Evolutionary conservation across 106 monocot species (phyloP).

Genomic region (Dactylorhiza incarnata): DNA sequence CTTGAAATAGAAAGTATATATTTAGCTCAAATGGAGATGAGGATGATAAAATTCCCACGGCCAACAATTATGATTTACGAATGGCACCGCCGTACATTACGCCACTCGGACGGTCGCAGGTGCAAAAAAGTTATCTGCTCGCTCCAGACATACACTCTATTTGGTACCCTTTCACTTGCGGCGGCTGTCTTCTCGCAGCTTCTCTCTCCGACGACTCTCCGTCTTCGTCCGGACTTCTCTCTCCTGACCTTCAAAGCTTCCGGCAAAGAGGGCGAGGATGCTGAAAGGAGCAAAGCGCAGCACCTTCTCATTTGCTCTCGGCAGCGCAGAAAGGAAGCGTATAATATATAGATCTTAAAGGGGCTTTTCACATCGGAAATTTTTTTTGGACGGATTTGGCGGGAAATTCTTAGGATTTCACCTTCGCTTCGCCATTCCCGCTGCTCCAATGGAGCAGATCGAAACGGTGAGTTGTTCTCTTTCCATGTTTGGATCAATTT

Average conservation of each 20-base stretch:
- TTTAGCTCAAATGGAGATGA: too few relatives aligned
- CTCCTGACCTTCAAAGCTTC: neutral
- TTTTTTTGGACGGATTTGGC: neutral
- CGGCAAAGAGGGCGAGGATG: neutral
- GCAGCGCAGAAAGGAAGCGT: neutral
- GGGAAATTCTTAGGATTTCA: neutral
- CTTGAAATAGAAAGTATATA: too few relatives aligned
- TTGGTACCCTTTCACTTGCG: neutral
- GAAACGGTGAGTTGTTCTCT: constrained; percentile 5
- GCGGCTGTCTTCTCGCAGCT: neutral
- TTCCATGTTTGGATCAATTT: neutral
- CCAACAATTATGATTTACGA: neutral
- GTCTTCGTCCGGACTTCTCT: neutral
- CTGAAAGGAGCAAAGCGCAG: neutral
- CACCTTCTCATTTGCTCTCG: neutral
- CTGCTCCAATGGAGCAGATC: constrained; percentile 5
- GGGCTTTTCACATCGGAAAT: neutral
- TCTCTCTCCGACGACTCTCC: neutral
- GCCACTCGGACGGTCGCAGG: too few relatives aligned
- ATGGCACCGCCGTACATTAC: neutral
- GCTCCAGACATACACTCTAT: neutral
- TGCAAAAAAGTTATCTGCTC: too few relatives aligned
- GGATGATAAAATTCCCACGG: neutral
- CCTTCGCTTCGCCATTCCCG: neutral
- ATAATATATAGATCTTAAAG: neutral